These are phyloP conservation scores for Bertia moriformis DNA, from an alignment of 2,329 filamentous ascomycete genomes.

Conservation along the genomic window DNA sequence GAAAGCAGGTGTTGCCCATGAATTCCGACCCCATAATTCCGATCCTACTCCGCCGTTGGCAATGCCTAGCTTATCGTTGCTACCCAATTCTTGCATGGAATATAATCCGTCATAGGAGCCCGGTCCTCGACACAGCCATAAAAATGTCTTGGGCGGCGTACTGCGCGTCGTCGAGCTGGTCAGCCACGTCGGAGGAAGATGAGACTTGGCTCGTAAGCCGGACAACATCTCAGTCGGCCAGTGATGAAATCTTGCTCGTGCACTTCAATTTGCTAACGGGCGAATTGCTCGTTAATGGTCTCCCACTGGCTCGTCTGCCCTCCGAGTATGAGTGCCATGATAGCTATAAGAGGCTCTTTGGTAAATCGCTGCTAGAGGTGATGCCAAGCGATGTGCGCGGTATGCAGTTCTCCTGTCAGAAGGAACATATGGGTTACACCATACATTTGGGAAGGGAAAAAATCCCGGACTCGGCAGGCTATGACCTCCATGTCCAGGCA, in stretches of 20 bases:
- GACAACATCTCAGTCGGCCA: conserved; percentile 4
- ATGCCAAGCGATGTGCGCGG: conserved; percentile 19
- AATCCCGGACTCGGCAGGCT: background rate
- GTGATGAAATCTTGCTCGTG: conserved; percentile 10
- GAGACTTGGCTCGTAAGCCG: conserved; percentile 11
- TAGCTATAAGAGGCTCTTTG: conserved; percentile 28
- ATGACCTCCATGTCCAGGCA: conserved; percentile 17
- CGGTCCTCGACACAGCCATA: conserved; percentile 12
- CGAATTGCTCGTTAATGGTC: conserved; percentile 33
- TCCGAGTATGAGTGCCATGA: conserved; percentile 21
- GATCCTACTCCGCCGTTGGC: conserved; percentile 11
- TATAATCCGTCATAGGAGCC: conserved; percentile 3
- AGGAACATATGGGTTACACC: conserved; percentile 10
- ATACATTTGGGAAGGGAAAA: conserved; percentile 17
- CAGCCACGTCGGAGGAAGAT: background rate
- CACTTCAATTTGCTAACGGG: conserved; percentile 35
- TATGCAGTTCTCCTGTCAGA: conserved; percentile 24
- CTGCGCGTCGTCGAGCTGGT: conserved; percentile 2
- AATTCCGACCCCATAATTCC: conserved; percentile 3
- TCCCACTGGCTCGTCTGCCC: conserved; percentile 30
- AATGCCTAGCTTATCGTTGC: conserved; percentile 8
- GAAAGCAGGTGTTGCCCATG: conserved; percentile 5
- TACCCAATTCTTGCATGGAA: conserved; percentile 3
- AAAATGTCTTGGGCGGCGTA: conserved; percentile 12
- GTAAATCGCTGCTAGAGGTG: conserved; percentile 22